These are phyloP conservation scores for Arachnomyces sp. DNA, from an alignment of 2,329 filamentous ascomycete genomes.

Conservation along the genomic window DNA sequence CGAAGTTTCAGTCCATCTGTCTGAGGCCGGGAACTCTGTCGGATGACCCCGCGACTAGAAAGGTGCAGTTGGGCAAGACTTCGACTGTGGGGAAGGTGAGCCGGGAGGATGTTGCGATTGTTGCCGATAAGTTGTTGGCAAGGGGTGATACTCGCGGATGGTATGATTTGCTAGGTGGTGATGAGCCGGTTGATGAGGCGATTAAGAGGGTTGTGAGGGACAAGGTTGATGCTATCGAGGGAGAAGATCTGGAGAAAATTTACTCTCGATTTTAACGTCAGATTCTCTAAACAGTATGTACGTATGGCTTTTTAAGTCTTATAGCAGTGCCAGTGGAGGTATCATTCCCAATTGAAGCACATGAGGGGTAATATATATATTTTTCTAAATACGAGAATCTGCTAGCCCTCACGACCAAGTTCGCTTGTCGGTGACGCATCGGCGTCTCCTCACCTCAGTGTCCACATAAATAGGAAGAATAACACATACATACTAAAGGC, in stretches of 20 bases:
- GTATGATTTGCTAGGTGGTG: constrained; percentile 46
- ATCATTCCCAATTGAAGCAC: too few relatives aligned
- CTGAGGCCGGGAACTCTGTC: constrained; percentile 44
- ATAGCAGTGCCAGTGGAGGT: too few relatives aligned
- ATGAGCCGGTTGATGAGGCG: constrained; percentile 38
- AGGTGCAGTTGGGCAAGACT: constrained; percentile 43
- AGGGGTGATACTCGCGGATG: constrained; percentile 43
- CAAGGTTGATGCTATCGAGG: constrained; percentile 40
- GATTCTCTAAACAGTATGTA: background rate
- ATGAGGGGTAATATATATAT: too few relatives aligned
- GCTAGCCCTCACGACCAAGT: too few relatives aligned
- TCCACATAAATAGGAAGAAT: too few relatives aligned
- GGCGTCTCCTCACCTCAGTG: too few relatives aligned
- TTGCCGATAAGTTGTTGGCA: constrained; percentile 42
- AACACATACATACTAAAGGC: too few relatives aligned
- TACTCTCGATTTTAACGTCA: constrained; percentile 20
- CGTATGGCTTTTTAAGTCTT: too few relatives aligned
- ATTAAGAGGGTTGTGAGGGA: constrained; percentile 39
- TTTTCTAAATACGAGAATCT: too few relatives aligned
- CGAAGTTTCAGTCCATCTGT: constrained; percentile 43
- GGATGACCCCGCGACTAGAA: constrained; percentile 39
- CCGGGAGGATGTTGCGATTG: constrained; percentile 45
- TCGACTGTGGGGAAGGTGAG: constrained; percentile 33
- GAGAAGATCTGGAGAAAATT: constrained; percentile 44
- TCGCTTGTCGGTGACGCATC: too few relatives aligned